Evolutionary conservation across 1,139 yeast species (phyloP), one percentile per base, ranked within the genome.

Genomic region (Saccharomycopsis crataegensis): DNA sequence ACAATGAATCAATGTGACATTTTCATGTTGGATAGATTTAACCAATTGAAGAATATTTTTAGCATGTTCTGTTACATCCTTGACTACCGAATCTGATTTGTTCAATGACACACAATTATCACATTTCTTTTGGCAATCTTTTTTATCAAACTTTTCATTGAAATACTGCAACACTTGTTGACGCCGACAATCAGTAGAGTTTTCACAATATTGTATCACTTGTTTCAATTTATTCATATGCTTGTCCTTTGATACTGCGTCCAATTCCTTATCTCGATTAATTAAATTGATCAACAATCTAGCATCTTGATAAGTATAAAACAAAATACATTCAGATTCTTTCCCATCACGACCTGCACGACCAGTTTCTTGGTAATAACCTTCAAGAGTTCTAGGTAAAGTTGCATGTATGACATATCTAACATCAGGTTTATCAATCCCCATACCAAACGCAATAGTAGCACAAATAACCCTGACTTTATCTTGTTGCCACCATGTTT

Each of bases 391-490:
- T 63, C 96, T 73, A 0, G 99, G 98, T 42, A 93, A 72, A n/a
- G 91, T 86, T 58, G 85, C 75, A 69, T 93, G 99, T 50, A 88
- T 82, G 3, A 93, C 98, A 72, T 79, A 91, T 52, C 99, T 71
- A 8, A 93, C 99, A 67, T 93, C 95, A 0, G 97, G 89, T 66
- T 93, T 93, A 70, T 93, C 99, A 57, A 93, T 93, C 52, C 99
- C 99, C 98, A 93, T 93, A 37, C 99, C 99, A 74, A 93, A 93
- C 0, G 98, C 99, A 60, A 93, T 88, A 0, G 99, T 93, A 0
- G 99, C 99, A 70, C 98, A 93, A 9, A 93, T 89, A 1, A 90
- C 83, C 63, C 82, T 86, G 17, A 83, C 70, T 31, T 70, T 66
- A 56, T 86, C 86, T 1, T 71, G 67, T 66, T 94, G 99, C 99